Base-by-base conservation (phyloP, 768 basidiomycete genomes). In the Trametes punicea region DNA sequence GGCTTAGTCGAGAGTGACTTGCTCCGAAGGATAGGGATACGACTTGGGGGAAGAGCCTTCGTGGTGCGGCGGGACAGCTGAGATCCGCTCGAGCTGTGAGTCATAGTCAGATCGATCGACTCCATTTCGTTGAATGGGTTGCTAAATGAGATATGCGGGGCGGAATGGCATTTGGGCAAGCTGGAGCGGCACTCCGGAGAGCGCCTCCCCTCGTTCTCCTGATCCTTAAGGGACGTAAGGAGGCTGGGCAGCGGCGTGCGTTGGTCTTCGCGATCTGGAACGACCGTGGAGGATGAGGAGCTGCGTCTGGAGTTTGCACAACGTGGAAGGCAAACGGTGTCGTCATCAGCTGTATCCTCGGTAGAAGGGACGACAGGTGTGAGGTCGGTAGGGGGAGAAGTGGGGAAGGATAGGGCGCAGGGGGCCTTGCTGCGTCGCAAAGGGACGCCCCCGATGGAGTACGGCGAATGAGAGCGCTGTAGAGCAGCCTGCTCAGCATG, bases 1-100 rank as follows among this genome's bases (percentile, higher is more conserved):
- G 42, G 42, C 18, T 44, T 44, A 4, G 47, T 34, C 7, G 47
- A 48, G 34, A 48, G 47, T 34, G 47, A 48, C 18, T 50, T 50
- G 48, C 48, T 50, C 5, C 48, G 33, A 2, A 47, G 47, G 38
- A 50, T 18, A 23, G 48, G 48, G 16, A 50, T 50, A 8, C 36
- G 48, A 26, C 48, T 50, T 11, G 48, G 48, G 1, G 48, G 48
- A 15, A 50, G 48, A n/a, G 21, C 21, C 18, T 27, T 39, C 3
- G 38, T 27, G 6, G 18, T 16, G 8, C 30, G 29, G 16, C 16
- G 27, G 8, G 46, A 34, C 2, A n/a, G n/a, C n/a, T n/a, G n/a
- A n/a, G n/a, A n/a, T 36, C 34, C 34, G 34, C 34, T 36, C 20
- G 42, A 44, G 23, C 11, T 15, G 11, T 15, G 11, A 26, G 42